Base-by-base conservation (phyloP, 164 flowering plant species). In the Euptelea pleiosperma region DNA sequence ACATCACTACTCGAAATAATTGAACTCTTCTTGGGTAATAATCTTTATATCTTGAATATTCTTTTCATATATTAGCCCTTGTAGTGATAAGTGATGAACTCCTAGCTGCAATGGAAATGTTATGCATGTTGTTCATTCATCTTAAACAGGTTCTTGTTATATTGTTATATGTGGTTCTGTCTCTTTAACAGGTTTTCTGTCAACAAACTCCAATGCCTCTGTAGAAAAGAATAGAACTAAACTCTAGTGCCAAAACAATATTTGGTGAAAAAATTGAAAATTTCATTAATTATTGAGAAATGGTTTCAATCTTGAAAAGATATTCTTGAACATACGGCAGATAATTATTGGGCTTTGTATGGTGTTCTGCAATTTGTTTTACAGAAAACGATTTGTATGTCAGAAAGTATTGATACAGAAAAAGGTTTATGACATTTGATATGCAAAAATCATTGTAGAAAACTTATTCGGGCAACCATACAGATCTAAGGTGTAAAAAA, bases 21-120 rank as follows among this genome's bases (percentile, higher is more conserved):
- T 79, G 68, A 78, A 45, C 22, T 35, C 35, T 37, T 44, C n/a
- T 5, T 36, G 6, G 40, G 28, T 55, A 51, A 26, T 25, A 55
- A 10, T 39, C 11, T 29, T 22, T 25, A 51, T 40, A 35, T 34
- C 51, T 55, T 40, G 7, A 49, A 11, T 50, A 16, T 29, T 24
- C 24, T 26, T 55, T 39, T 47, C n/a, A 16, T 29, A 30, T 28
- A 4, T 15, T 58, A 51, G 21, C 54, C n/a, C 18, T 42, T 50
- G 26, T 59, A 2, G 49, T 31, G 37, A 41, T 51, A 30, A 60
- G 41, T 22, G 24, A 43, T 41, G 50, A 51, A 61, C 37, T 40
- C 36, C 46, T 52, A 41, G 41, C 58, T 62, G 58, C 53, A 43
- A 30, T 51, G 25, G 33, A 21, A 51, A 40, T 29, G 12, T 43